phyloP scores from a whole-genome alignment of 2,329 filamentous ascomycete species.

The Cordyceps cicadae region DNA sequence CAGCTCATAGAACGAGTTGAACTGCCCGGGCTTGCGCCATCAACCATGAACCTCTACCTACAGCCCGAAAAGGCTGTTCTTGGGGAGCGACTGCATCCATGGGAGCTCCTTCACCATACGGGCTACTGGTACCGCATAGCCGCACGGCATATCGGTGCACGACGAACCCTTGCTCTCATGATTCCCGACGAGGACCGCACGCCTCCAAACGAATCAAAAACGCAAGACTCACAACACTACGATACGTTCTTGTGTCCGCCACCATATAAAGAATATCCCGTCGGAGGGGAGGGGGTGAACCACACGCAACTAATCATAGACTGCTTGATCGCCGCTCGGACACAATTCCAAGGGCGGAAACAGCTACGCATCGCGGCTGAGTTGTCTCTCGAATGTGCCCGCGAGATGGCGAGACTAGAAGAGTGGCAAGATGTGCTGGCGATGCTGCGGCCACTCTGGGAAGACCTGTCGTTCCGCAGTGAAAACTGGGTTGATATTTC shows the following conservation, averaged over 20 bases:
- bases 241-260: conserved; percentile 61
- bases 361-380: conserved; percentile 49
- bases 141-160: conserved; percentile 45
- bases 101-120: conserved; percentile 56
- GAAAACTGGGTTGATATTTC: conserved; percentile 53
- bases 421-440: conserved; percentile 47
- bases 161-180: conserved; percentile 43
- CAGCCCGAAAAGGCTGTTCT: conserved; percentile 50
- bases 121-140: conserved; percentile 60
- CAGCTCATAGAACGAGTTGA: conserved; percentile 48
- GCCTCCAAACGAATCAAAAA: conserved; percentile 39
- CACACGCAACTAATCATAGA: conserved; percentile 49
- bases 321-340: conserved; percentile 40
- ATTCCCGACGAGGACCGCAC: conserved; percentile 54
- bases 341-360: conserved; percentile 45
- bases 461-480: conserved; percentile 44
- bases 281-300: conserved; percentile 42
- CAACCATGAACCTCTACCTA: conserved; percentile 39
- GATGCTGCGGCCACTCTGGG: conserved; percentile 50
- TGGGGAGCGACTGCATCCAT: conserved; percentile 51
- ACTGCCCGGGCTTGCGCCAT: conserved; percentile 40
- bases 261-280: conserved; percentile 51
- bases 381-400: conserved; percentile 48
- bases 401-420: conserved; percentile 42
- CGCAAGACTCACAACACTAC: conserved; percentile 47